A percentile compares a stretch with the other conserved stretches of the same genome.
Conservation (phyloP, 371 early-diverging fungal species). For the Mucor ambiguus region DNA sequence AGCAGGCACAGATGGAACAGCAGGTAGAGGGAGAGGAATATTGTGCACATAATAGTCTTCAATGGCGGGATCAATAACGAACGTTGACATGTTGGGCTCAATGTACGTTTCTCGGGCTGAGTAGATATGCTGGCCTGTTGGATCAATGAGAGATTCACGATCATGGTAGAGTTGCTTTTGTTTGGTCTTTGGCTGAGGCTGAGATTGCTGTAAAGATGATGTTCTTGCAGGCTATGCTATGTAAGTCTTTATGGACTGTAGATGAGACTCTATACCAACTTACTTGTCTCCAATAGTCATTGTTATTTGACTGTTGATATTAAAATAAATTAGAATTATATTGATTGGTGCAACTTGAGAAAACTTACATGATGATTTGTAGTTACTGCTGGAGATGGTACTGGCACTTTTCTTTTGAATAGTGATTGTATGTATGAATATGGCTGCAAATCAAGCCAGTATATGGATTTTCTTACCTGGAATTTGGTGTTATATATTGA, state of each 20-base stretch:
- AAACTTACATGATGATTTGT: conserved; percentile 18
- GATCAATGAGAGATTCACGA: conserved; percentile 28
- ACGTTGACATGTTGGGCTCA: conserved; percentile 21
- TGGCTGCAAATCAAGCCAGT: too few relatives aligned
- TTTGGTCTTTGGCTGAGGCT: conserved; percentile 4
- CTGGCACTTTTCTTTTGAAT: conserved; percentile 14
- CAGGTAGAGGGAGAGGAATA: not conserved
- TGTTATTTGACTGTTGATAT: not conserved
- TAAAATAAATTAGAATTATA: conserved; percentile 2
- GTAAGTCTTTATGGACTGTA: not conserved
- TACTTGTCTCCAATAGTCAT: conserved; percentile 26
- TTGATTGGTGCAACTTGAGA: conserved; percentile 1
- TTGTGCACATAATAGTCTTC: not conserved
- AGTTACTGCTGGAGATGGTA: conserved; percentile 2
- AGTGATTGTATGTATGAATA: not conserved
- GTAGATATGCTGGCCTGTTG: conserved; percentile 6
- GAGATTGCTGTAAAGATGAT: conserved; percentile 24
- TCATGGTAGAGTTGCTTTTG: conserved; percentile 10
- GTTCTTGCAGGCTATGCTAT: conserved; percentile 18
- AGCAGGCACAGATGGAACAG: conserved; percentile 4
- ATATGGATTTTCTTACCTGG: conserved; percentile 12
- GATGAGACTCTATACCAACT: not conserved
- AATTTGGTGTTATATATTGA: conserved; percentile 20
- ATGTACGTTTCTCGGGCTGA: conserved; percentile 24
- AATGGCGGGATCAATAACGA: conserved; percentile 8